phyloP scores from a whole-genome alignment of 164 flowering plant genomes.

The Buxus sempervirens region DNA sequence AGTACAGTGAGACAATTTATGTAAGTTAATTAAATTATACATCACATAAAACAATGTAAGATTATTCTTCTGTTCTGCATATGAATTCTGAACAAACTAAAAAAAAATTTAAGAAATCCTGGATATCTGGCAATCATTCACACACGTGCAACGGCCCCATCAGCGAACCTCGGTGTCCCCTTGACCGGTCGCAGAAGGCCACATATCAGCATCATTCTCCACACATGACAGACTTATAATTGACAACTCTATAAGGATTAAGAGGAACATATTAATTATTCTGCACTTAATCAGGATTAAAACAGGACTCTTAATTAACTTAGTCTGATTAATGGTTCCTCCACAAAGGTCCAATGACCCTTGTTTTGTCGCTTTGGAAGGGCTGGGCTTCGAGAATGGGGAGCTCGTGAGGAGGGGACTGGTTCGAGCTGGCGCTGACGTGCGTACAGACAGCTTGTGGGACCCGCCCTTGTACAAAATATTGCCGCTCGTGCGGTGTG shows the following conservation, averaged over 20 bases:
- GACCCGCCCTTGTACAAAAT: slow-evolving; percentile 11
- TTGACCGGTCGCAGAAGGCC: slow-evolving; percentile 31
- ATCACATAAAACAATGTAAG: too few species aligned
- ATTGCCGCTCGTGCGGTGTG: slow-evolving; percentile 25
- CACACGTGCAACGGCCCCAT: slow-evolving; percentile 50
- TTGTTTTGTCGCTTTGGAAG: slow-evolving; percentile 18
- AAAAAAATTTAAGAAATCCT: too few species aligned
- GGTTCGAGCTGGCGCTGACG: slow-evolving; percentile 18
- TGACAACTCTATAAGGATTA: slow-evolving; percentile 13
- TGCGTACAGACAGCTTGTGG: not conserved
- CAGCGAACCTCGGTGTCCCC: slow-evolving; percentile 44
- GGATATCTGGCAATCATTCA: slow-evolving; percentile 33
- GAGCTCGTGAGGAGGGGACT: not conserved
- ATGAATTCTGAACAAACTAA: too few species aligned
- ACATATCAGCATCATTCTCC: slow-evolving; percentile 30
- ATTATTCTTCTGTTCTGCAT: too few species aligned
- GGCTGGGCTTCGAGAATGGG: too few species aligned
- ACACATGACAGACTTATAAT: slow-evolving; percentile 9
- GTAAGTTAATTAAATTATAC: too few species aligned
- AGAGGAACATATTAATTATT: too few species aligned
- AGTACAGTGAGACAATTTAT: too few species aligned
- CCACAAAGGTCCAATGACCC: slow-evolving; percentile 11
- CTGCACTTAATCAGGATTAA: too few species aligned
- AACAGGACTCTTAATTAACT: too few species aligned
- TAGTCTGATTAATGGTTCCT: not conserved